Evolutionary conservation across 306 rosid genomes (phyloP), one percentile per base, ranked within the genome.

Genomic region (Casuarina cunninghamiana): DNA sequence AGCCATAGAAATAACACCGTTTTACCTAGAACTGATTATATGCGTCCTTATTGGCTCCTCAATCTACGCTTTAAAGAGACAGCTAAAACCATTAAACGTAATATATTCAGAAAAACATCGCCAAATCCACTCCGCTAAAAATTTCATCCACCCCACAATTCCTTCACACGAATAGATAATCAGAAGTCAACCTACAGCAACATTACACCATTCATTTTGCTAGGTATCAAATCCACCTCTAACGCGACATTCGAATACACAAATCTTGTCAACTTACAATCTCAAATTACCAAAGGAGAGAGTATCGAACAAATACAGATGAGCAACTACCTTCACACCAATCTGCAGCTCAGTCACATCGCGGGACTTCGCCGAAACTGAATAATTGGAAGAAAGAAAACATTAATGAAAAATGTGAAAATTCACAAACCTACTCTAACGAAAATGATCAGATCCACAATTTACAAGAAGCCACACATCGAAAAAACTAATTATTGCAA

Each of bases 291-390:
- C 62, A 63, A 78, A n/a, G 39, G 67, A 72, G 6, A 8, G 7
- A 38, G 26, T 21, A 69, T 16, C 45, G 46, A 38, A 37, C 61
- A 32, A 4, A 71, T 61, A 32, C 49, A 74, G 45, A 21, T 8
- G 11, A 35, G 66, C 21, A 74, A 5, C 67, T 78, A 95, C 99
- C 99, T 93, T 93, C 71, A 96, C 94, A 60, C 96, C 98, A 77
- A 96, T 91, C 90, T 93, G 98, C 79, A 93, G 84, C 73, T 89
- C 93, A 3, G 86, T 91, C 49, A 95, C 99, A 82, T 95, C 99
- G 9, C 71, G 76, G 0, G 65, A 57, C 75, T 85, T 90, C 13
- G 93, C 93, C 76, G 80, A 87, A 83, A 82, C 99, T 95, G 74
- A 78, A 42, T 15, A 32, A 48, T 13, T 41, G 16, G 26, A 58